These are phyloP conservation scores for Cicer pinnatifidum DNA, from an alignment of 306 rosid species.

Conservation along the genomic window DNA sequence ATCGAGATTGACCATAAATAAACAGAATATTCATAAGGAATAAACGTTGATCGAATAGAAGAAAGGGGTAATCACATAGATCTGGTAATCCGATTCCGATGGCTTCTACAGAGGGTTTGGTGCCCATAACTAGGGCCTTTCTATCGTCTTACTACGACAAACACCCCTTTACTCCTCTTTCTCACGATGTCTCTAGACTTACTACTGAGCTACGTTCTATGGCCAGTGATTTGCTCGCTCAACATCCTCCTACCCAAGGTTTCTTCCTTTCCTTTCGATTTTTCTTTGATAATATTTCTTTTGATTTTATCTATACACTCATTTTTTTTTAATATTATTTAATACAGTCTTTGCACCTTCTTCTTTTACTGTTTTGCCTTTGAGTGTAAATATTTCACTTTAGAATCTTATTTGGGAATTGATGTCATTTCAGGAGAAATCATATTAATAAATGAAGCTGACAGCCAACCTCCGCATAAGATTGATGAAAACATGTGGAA, in stretches of 20 bases:
- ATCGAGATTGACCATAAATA: background rate
- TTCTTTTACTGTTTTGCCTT: background rate
- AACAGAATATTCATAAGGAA: conserved; percentile 4
- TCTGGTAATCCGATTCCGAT: conserved; percentile 49
- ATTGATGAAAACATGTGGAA: conserved; percentile 98
- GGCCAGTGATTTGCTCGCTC: conserved; percentile 54
- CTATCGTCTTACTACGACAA: conserved; percentile 84
- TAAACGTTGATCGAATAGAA: background rate
- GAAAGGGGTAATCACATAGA: background rate
- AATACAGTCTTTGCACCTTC: background rate
- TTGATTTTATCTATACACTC: background rate
- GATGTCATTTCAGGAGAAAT: conserved; percentile 57
- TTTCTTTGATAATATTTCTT: too few relatives aligned
- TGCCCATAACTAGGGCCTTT: conserved; percentile 78
- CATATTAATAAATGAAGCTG: conserved; percentile 59
- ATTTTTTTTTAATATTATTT: too few relatives aligned
- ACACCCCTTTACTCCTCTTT: conserved; percentile 72
- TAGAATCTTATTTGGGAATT: conserved; percentile 33
- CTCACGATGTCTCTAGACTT: conserved; percentile 67
- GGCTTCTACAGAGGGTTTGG: conserved; percentile 91
- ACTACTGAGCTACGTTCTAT: conserved; percentile 69
- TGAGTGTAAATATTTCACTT: conserved; percentile 32
- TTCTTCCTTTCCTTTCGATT: background rate
- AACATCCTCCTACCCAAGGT: conserved; percentile 67
- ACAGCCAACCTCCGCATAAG: conserved; percentile 78